Evolutionary conservation across 2,329 filamentous ascomycete genomes (phyloP).

Genomic region (Akanthomyces lecanii): DNA sequence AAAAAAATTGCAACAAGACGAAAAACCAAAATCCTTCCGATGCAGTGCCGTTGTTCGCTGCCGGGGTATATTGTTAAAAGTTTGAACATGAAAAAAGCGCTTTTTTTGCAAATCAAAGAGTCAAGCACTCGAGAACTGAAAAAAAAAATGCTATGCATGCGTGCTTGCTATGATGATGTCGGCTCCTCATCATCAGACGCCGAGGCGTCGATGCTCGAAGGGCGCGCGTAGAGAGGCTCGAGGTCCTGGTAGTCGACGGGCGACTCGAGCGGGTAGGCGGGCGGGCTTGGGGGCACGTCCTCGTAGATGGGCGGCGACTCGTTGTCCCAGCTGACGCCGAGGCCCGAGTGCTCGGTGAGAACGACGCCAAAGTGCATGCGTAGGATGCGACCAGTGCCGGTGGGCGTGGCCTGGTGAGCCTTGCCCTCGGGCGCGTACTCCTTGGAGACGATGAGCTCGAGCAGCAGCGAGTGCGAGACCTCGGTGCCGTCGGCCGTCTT

Average conservation of each 20-base stretch:
- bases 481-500: conserved; percentile 70
- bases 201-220: conserved; percentile 15
- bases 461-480: conserved; percentile 77
- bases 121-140: not conserved
- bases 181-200: not conserved
- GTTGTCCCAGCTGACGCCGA: conserved; percentile 95
- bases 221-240: conserved; percentile 30
- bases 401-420: conserved; percentile 68
- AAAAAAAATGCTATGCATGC: not conserved
- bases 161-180: not conserved
- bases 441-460: conserved; percentile 92
- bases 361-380: conserved; percentile 84
- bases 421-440: conserved; percentile 75
- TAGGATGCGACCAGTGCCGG: conserved; percentile 83
- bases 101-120: not conserved
- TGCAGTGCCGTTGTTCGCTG: conserved; percentile 17
- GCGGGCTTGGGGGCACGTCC: conserved; percentile 84
- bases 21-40: conserved; percentile 2
- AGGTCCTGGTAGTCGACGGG: conserved; percentile 39
- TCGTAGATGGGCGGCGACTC: conserved; percentile 92
- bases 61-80: conserved; percentile 12
- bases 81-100: not conserved
- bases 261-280: conserved; percentile 52
- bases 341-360: conserved; percentile 76
- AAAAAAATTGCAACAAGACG: not conserved